Evolutionary conservation across 148 eudicot species (phyloP), one percentile per base, ranked within the genome.

Genomic region (Rheum nobile): DNA sequence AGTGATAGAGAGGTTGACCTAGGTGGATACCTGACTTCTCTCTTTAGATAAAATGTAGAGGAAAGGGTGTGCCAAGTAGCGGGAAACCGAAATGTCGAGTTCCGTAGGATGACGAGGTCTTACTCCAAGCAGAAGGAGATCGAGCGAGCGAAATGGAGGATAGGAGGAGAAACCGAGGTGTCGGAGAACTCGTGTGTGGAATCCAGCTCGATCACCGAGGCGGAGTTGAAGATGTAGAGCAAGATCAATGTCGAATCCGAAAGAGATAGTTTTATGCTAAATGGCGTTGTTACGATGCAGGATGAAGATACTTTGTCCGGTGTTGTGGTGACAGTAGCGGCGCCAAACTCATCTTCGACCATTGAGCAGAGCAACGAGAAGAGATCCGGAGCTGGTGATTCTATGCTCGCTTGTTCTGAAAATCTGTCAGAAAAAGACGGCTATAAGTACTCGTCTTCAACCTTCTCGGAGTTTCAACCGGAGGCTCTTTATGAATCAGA

Each of bases 141-240:
- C 22, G 82, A 71, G 61, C 57, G 47, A 72, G 46, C 73, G 72
- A 78, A 82, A 26, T 50, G 29, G 81, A 55, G 35, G 44, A 13
- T 67, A 55, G 63, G 63, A 22, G 63, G 63, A 19, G 73, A 79
- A 31, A 41, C 72, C 26, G 80, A 81, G 35, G 71, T 83, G 16
- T 86, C 89, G 73, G 96, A 88, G 76, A 74, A 32, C 41, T 92
- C 97, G 6, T 92, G 92, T 50, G 97, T 88, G 19, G 96, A 89
- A 67, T 91, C 93, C 19, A 83, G 41, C 77, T 74, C 4, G 57
- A 34, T 8, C 80, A 77, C 50, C 78, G 76, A 81, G 80, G 65
- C 61, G 39, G 71, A 67, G 11, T 67, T 42, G 43, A 37, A 67
- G 43, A 17, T 37, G 10, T 22, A 32, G 71, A 55, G 26, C 13